Evolutionary conservation across 1,284 basidiomycete genomes (phyloP), one percentile per base, ranked within the genome.

Genomic region (Sanghuangporus baumii): DNA sequence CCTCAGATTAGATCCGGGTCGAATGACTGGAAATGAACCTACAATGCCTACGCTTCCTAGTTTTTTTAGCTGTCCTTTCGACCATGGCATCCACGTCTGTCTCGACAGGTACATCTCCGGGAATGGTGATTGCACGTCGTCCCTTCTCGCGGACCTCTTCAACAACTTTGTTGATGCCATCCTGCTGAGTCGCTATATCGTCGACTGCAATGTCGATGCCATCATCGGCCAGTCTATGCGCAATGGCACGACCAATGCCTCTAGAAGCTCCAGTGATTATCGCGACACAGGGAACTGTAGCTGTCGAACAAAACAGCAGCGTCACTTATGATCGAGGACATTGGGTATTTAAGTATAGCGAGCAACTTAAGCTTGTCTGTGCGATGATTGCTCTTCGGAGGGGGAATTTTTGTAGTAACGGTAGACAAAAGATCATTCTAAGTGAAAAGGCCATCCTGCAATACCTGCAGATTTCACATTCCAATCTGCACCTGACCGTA

Each of bases 1-100:
- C 14, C 8, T 48, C 18, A 48, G 2, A 16, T n/a, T 11, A 4
- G 40, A 41, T 41, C 40, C 16, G 40, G 5, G 40, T 26, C 23
- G 23, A 41, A 41, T 41, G 40, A 2, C 40, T 2, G 40, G 40
- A 41, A 11, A 41, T n/a, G 18, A 14, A 31, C 48, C 26, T 56
- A 70, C 69, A 12, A 71, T 66, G 18, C 69, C 67, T 11, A 71
- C 51, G 34, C 64, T 40, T 5, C 68, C 68, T 8, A 69, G 47
- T 26, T 60, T 57, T 16, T 60, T 34, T n/a, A 43, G 67, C 67
- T 26, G 64, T 62, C 18, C 52, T 58, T 37, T 69, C 38, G 2
- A 71, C 57, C 40, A 69, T 58, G 11, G 38, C 50, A 23, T 43
- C 37, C 7, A 71, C 67, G 3, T 67, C 63, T 14, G 55, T 59